Conservation (phyloP, 768 basidiomycete genomes). For the Rhizopogon vesiculosus region DNA sequence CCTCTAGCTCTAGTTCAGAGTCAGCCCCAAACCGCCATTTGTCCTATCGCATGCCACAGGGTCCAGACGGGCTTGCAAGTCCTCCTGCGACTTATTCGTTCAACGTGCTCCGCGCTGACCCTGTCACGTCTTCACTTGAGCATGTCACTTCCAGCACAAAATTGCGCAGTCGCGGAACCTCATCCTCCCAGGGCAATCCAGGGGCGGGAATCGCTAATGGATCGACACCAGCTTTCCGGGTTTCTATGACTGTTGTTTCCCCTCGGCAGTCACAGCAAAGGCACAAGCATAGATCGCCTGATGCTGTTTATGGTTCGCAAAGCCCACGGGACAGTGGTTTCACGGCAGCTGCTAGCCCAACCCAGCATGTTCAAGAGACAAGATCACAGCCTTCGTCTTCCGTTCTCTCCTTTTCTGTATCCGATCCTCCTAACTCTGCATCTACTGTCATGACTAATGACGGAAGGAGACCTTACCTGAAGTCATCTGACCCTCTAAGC, state of each 20-base stretch:
- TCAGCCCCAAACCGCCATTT: constrained; percentile 11
- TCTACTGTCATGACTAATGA: constrained; percentile 23
- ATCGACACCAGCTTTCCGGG: constrained; percentile 33
- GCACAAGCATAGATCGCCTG: neutral
- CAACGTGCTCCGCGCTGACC: constrained; percentile 41
- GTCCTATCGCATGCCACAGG: constrained; percentile 6
- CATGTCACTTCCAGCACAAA: constrained; percentile 40
- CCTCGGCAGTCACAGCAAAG: neutral
- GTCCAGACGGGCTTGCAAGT: constrained; percentile 9
- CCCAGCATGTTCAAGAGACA: neutral
- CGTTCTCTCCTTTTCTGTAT: constrained; percentile 30
- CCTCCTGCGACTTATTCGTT: constrained; percentile 29
- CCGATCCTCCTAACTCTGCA: constrained; percentile 21
- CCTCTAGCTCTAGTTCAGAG: constrained; percentile 24
- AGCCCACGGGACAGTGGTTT: neutral
- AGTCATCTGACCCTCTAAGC: constrained; percentile 22
- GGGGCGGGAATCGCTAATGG: constrained; percentile 27
- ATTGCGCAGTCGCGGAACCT: constrained; percentile 27
- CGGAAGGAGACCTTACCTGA: constrained; percentile 24
- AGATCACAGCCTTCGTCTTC: constrained; percentile 24
- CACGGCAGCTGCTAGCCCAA: neutral
- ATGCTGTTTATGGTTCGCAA: constrained; percentile 16
- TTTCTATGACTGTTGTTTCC: constrained; percentile 21
- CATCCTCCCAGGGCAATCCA: constrained; percentile 1
- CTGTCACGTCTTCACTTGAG: constrained; percentile 35